Evolutionary conservation across 2,329 filamentous ascomycete genomes (phyloP).

Genomic region (Fusarium sp.): DNA sequence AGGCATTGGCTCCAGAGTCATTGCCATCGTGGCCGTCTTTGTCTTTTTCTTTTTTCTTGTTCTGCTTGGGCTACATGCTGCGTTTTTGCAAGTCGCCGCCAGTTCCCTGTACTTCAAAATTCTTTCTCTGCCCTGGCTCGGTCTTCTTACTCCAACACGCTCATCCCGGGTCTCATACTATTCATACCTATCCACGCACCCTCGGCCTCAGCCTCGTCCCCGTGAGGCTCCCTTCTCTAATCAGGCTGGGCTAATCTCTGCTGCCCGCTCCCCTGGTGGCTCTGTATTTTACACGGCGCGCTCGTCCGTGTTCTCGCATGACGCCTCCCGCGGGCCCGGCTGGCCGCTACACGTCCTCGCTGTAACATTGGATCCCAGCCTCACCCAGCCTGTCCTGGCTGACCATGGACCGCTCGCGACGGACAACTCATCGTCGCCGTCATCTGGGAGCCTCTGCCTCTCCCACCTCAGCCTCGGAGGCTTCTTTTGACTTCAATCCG

Average conservation of each 20-base stretch:
- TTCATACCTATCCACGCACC: conserved; percentile 40
- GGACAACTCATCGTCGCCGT: conserved; percentile 54
- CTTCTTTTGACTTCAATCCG: conserved; percentile 51
- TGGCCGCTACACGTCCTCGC: conserved; percentile 50
- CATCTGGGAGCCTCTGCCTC: conserved; percentile 53
- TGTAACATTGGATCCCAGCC: conserved; percentile 47
- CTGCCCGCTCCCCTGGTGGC: conserved; percentile 28
- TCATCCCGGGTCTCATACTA: conserved; percentile 42
- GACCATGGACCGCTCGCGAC: conserved; percentile 59
- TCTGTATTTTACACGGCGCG: conserved; percentile 36
- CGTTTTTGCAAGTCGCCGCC: conserved; percentile 44
- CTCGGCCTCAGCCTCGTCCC: conserved; percentile 41
- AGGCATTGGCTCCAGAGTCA: background rate
- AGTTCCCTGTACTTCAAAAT: conserved; percentile 51
- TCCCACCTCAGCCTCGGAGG: conserved; percentile 53
- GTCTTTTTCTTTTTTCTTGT: conserved; percentile 32
- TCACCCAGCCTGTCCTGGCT: conserved; percentile 48
- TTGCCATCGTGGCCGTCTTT: conserved; percentile 26
- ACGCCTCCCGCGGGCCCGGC: conserved; percentile 48
- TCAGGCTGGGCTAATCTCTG: conserved; percentile 15
- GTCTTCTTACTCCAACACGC: conserved; percentile 51
- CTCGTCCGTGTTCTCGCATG: conserved; percentile 44
- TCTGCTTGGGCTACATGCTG: conserved; percentile 27
- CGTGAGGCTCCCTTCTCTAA: conserved; percentile 17
- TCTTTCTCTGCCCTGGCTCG: conserved; percentile 50